These are phyloP conservation scores for Cordyceps pruinosa DNA, from an alignment of 2,329 filamentous ascomycete genomes.

Conservation along the genomic window DNA sequence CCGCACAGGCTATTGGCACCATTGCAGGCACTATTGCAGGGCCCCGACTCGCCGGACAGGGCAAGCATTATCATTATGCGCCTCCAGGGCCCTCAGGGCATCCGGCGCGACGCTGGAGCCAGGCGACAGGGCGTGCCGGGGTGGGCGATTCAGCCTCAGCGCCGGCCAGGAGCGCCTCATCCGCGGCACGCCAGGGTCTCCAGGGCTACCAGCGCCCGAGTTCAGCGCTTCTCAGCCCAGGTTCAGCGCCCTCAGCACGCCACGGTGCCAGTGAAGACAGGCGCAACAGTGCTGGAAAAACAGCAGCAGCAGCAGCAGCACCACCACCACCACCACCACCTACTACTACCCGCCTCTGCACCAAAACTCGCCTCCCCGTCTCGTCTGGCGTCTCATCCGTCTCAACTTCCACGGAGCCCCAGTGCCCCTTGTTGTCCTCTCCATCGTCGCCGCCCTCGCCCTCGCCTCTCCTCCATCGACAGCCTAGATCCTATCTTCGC, in stretches of 20 bases:
- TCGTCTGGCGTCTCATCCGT: background rate
- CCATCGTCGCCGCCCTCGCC: background rate
- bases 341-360: background rate
- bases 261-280: background rate
- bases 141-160: too few species aligned
- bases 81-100: background rate
- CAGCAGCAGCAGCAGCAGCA: background rate
- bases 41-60: background rate
- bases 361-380: conserved; percentile 11
- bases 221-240: background rate
- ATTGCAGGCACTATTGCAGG: background rate
- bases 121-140: too few species aligned
- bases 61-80: background rate
- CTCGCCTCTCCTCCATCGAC: conserved; percentile 7
- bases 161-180: too few species aligned
- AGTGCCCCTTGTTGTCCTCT: background rate
- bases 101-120: background rate
- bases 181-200: too few species aligned
- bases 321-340: background rate
- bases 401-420: background rate
- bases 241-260: background rate
- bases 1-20: background rate
- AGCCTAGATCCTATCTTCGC: conserved; percentile 13
- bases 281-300: background rate
- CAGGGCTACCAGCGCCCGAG: background rate